These are phyloP conservation scores for Aspergillus pseudoterreus DNA, from an alignment of 2,329 filamentous ascomycete genomes.

Conservation along the genomic window DNA sequence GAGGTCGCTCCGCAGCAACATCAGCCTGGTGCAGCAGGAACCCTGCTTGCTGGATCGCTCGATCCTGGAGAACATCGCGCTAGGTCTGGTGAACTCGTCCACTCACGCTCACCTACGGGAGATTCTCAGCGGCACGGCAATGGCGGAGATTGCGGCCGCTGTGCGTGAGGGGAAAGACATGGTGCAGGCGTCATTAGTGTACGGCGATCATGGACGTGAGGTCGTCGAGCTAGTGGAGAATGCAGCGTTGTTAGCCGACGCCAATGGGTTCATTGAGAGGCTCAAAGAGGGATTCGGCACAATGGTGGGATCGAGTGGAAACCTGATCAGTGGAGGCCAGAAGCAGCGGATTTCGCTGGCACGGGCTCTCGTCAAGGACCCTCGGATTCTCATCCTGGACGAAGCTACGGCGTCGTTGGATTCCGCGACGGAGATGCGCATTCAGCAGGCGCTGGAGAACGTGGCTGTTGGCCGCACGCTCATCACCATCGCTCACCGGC, in stretches of 20 bases:
- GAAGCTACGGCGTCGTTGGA: conserved; percentile 87
- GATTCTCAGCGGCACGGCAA: neutral
- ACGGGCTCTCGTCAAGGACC: conserved; percentile 73
- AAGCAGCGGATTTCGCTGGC: conserved; percentile 88
- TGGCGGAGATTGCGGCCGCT: conserved; percentile 44
- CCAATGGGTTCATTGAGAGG: conserved; percentile 72
- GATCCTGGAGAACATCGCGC: conserved; percentile 73
- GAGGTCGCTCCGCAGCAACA: conserved; percentile 15
- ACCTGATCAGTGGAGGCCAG: conserved; percentile 81
- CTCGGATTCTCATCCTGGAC: conserved; percentile 79
- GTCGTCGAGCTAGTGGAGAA: neutral
- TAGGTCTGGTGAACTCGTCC: conserved; percentile 37
- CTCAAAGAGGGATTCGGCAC: conserved; percentile 68
- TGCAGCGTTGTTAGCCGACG: conserved; percentile 42
- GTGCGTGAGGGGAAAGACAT: conserved; percentile 2
- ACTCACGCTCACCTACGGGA: neutral
- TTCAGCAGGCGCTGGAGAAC: conserved; percentile 77
- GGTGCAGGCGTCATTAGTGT: conserved; percentile 15
- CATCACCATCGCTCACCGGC: conserved; percentile 41
- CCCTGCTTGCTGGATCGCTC: conserved; percentile 77
- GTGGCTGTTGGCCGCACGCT: conserved; percentile 52
- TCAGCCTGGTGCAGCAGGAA: conserved; percentile 52
- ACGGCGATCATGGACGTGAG: conserved; percentile 4
- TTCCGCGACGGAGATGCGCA: conserved; percentile 78
- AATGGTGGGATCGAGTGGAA: conserved; percentile 77